These are phyloP conservation scores for Maudiozyma humilis DNA, from an alignment of 1,139 yeast genomes.

Conservation along the genomic window DNA sequence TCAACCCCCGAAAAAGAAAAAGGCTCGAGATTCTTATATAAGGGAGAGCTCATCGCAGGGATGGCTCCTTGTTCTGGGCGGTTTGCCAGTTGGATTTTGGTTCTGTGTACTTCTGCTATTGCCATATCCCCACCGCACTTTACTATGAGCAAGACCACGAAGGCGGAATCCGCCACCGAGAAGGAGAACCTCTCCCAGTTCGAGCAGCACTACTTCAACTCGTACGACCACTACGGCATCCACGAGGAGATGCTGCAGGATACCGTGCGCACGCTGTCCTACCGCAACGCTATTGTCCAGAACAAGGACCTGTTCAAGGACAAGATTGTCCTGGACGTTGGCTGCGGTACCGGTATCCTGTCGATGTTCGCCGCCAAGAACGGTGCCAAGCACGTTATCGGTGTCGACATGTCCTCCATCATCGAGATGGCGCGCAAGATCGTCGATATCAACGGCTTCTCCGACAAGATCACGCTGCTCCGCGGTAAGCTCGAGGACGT, in stretches of 20 bases:
- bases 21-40: slow-evolving; percentile 1
- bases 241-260: slow-evolving; percentile 99
- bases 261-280: slow-evolving; percentile 82
- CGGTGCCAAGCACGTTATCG: slow-evolving; percentile 94
- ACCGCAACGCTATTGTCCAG: slow-evolving; percentile 86
- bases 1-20: slow-evolving; percentile 1
- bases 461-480: slow-evolving; percentile 78
- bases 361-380: slow-evolving; percentile 98
- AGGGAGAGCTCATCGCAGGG: not conserved
- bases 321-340: slow-evolving; percentile 94
- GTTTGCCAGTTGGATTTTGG: not conserved
- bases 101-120: not conserved
- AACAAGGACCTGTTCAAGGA: slow-evolving; percentile 85
- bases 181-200: slow-evolving; percentile 45
- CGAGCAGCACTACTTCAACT: slow-evolving; percentile 88
- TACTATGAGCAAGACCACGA: slow-evolving; percentile 22
- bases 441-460: slow-evolving; percentile 73
- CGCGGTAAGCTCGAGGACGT: slow-evolving; percentile 96
- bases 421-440: slow-evolving; percentile 90
- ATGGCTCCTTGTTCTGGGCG: not conserved
- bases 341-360: slow-evolving; percentile 95
- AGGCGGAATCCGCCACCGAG: slow-evolving; percentile 35
- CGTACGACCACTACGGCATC: slow-evolving; percentile 94
- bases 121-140: not conserved
- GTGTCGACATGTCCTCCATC: slow-evolving; percentile 95